Base-by-base conservation (phyloP, 805 yeast genomes). In the Nakazawaea wickerhamii region DNA sequence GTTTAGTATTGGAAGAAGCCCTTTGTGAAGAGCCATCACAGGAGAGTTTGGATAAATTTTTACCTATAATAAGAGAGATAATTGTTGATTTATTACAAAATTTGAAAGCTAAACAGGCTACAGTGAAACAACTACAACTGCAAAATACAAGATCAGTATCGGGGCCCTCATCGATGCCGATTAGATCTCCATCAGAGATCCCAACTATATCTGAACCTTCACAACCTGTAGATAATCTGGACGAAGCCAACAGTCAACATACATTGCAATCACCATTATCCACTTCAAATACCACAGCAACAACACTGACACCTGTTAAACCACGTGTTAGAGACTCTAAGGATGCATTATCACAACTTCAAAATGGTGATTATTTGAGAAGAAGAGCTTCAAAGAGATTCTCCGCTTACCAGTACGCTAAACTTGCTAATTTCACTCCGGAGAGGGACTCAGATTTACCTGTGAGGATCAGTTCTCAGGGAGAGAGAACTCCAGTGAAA, bases 371-470 rank as follows among this genome's bases (percentile, higher is more conserved):
- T 37, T 83, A 86, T 3, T 66, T 93, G 25, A 95, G 84, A 65
- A 74, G 99, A 51, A 75, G 96, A 48, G 99, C 98, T 0, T 90
- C 97, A 0, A 83, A 91, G 52, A 69, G 99, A 43, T 91, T 84
- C 57, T 88, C 96, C 4, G 96, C 97, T 0, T 91, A 90, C 48
- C 98, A 91, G 55, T 81, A 82, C 61, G 87, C 95, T 1, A 85
- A 84, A 53, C 68, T 85, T 9, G 68, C 86, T 0, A 77, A 73
- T 47, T 43, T 40, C 64, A 64, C 46, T 57, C 73, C 9, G 54
- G 43, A 43, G 50, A 44, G 54, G 50, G 45, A 58, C 54, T 26
- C 58, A 47, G 59, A 8, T 53, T 61, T 42, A 39, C 60, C 61
- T 7, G 25, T 19, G n/a, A 36, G 33, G 32, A 37, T 25, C 14